Evolutionary conservation across 441 rosid genomes (phyloP), one percentile per base, ranked within the genome.

Genomic region (Adansonia gregorii): DNA sequence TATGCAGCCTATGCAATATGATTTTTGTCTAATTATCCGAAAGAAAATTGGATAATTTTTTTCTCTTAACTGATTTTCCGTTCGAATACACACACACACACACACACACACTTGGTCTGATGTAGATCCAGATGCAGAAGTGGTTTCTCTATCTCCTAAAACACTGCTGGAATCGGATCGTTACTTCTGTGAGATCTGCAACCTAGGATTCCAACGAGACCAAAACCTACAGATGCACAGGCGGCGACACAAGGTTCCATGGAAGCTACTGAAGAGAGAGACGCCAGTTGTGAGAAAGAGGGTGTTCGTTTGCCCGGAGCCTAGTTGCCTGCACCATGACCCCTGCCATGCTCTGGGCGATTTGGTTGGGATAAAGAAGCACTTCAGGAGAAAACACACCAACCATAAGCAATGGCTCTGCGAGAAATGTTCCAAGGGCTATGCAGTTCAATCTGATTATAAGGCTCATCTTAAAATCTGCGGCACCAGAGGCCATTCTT

Each of bases 181-280:
- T 76, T 95, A 95, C 82, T 94, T 95, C 10, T 95, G 99, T 69
- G 99, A 95, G 99, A 95, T 95, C 91, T 95, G 99, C 87, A 93
- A 91, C 88, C 98, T 92, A 80, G 99, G 99, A 2, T 95, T 95
- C 70, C 98, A 95, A 67, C 84, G 99, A 78, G 99, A 95, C 78
- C 99, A 95, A 75, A 95, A 95, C 87, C 87, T 95, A 35, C 99
- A 93, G 89, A 95, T 95, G 99, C 99, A 95, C 59, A 78, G 98
- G 76, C 79, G 99, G 76, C 73, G 99, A 39, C 99, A 95, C 83
- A 95, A 95, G 86, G 97, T 92, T n/a, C 97, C 95, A 2, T 94
- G 97, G 97, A 93, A 91, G 87, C 87, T 94, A 24, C 86, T 94
- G 0, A 94, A 93, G 79, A 86, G 95, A 82, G 98, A 93, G 81